Evolutionary conservation across 495 filamentous ascomycete genomes (phyloP).

Genomic region (Aspergillus cavernicola): DNA sequence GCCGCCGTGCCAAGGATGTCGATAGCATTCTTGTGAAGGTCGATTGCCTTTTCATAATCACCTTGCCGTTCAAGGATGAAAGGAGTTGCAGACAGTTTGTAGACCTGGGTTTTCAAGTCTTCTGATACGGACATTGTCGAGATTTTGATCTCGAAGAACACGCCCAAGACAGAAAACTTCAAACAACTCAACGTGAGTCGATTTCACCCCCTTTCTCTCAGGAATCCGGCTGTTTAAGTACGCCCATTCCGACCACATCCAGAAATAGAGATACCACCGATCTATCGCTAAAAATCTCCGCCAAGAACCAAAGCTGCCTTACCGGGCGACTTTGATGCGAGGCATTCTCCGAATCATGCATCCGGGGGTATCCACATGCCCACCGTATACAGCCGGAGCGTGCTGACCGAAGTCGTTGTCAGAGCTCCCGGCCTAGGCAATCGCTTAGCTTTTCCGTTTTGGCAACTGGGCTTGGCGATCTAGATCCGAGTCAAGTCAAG

Average conservation of each 20-base stretch:
- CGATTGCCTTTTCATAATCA: slow-evolving; percentile 34
- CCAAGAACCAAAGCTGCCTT: slow-evolving; percentile 1
- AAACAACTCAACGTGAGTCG: background rate
- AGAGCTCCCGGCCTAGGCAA: background rate
- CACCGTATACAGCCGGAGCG: background rate
- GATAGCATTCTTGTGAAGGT: slow-evolving; percentile 19
- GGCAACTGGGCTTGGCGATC: background rate
- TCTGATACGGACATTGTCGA: background rate
- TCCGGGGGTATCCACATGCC: background rate
- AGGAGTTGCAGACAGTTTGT: slow-evolving; percentile 20
- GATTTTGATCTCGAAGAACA: too few species aligned
- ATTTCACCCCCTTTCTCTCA: too few species aligned
- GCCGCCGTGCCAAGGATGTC: slow-evolving; percentile 9
- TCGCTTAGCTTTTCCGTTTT: slow-evolving; percentile 7
- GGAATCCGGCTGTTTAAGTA: too few species aligned
- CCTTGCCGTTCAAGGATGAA: slow-evolving; percentile 20
- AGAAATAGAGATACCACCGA: background rate
- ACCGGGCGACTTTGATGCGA: background rate
- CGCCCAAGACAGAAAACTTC: too few species aligned
- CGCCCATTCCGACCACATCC: background rate
- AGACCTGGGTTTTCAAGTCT: slow-evolving; percentile 18
- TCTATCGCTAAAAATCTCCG: background rate
- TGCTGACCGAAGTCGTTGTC: background rate
- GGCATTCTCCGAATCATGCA: background rate
- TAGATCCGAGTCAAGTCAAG: too few species aligned